These are phyloP conservation scores for Cryphonectria nitschkei DNA, from an alignment of 2,329 filamentous ascomycete genomes.

Conservation along the genomic window DNA sequence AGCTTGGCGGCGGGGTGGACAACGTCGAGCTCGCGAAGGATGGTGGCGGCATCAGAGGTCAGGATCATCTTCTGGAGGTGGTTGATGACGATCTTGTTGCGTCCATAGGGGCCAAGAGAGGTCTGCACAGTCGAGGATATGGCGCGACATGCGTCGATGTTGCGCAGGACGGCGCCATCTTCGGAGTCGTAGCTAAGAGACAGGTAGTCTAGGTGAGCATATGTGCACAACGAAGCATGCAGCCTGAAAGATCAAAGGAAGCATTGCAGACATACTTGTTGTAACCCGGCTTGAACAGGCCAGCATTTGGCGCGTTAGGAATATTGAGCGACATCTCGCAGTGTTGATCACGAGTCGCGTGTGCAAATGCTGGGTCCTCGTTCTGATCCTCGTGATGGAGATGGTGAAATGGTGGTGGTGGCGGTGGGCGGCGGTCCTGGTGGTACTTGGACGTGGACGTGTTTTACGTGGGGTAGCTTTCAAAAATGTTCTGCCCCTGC, in stretches of 20 bases:
- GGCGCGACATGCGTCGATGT: constrained; percentile 96
- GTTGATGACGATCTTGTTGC: constrained; percentile 99
- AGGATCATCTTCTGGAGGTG: constrained; percentile 99
- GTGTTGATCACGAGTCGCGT: constrained; percentile 19
- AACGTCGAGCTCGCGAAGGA: constrained; percentile 95
- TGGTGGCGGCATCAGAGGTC: constrained; percentile 96
- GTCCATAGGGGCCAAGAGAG: constrained; percentile 92
- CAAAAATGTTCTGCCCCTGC: constrained; percentile 22
- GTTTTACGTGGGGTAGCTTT: constrained; percentile 28
- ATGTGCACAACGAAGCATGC: constrained; percentile 21
- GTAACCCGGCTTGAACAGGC: constrained; percentile 95
- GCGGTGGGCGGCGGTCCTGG: not conserved
- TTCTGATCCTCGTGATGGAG: not conserved
- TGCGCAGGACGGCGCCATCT: constrained; percentile 97
- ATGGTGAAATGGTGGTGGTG: not conserved
- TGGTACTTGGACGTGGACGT: constrained; percentile 10
- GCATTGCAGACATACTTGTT: constrained; percentile 70
- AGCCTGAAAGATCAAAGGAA: constrained; percentile 18
- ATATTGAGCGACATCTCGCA: constrained; percentile 89
- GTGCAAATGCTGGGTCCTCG: constrained; percentile 2
- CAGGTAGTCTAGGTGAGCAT: constrained; percentile 27
- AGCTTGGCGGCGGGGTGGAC: constrained; percentile 98
- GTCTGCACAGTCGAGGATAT: constrained; percentile 97
- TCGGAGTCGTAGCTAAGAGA: constrained; percentile 87
- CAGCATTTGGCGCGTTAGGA: constrained; percentile 88